phyloP scores from a whole-genome alignment of 306 rosid genomes.

The Medicago lupulina region DNA sequence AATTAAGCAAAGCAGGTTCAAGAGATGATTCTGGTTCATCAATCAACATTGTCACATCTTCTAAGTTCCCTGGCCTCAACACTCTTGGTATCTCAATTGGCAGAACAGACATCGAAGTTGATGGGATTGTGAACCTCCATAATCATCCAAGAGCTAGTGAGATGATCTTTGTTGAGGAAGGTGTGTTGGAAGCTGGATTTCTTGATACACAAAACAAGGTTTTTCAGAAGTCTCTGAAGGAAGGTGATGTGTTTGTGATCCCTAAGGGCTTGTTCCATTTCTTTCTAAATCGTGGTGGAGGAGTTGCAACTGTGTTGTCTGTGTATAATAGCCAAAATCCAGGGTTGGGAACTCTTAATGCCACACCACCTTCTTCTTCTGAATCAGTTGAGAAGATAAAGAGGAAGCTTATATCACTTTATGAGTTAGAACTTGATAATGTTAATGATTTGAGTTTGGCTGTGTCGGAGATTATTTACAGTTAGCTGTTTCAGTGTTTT shows the following conservation, averaged over 20 bases:
- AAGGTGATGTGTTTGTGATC: conserved; percentile 74
- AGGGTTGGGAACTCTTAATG: conserved; percentile 48
- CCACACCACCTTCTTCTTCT: conserved; percentile 44
- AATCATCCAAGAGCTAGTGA: conserved; percentile 15
- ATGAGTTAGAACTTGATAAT: conserved; percentile 35
- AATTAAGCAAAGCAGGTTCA: conserved; percentile 52
- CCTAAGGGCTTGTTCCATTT: conserved; percentile 81
- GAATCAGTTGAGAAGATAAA: conserved; percentile 51
- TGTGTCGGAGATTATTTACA: conserved; percentile 36
- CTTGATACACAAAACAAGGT: conserved; percentile 59
- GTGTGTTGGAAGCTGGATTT: conserved; percentile 55
- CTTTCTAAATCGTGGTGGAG: conserved; percentile 55
- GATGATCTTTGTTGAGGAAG: conserved; percentile 10
- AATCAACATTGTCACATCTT: conserved; percentile 57
- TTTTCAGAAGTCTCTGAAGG: conserved; percentile 48
- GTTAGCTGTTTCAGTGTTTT: conserved; percentile 2
- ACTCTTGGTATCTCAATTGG: conserved; percentile 74
- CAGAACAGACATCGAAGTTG: conserved; percentile 59
- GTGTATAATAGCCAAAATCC: conserved; percentile 80
- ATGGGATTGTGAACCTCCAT: conserved; percentile 54
- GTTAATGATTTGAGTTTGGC: conserved; percentile 25
- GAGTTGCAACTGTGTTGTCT: conserved; percentile 56
- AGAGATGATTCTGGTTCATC: conserved; percentile 49
- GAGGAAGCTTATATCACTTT: conserved; percentile 46
- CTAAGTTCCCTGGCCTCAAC: conserved; percentile 71